Conservation (phyloP, 495 filamentous ascomycete species). For the Lophium mytilinum region DNA sequence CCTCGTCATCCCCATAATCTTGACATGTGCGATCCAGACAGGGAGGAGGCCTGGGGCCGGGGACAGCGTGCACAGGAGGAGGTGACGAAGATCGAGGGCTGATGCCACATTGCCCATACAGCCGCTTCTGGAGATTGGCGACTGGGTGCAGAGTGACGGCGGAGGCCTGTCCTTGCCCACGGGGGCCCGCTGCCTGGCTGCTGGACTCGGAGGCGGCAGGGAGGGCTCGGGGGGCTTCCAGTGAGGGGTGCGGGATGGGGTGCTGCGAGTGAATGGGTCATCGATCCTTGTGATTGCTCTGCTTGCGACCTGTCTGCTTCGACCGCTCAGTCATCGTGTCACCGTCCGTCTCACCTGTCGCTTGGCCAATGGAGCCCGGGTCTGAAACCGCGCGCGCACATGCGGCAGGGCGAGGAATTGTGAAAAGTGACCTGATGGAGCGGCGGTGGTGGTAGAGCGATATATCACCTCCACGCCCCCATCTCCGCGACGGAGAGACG, state of each 20-base stretch:
- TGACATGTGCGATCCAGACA: slow-evolving; percentile 7
- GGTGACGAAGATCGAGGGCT: not conserved
- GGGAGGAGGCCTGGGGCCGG: not conserved
- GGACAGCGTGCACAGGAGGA: not conserved
- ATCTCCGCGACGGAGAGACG: not conserved
- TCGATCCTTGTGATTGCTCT: not conserved
- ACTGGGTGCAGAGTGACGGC: not conserved
- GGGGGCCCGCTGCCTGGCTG: not conserved
- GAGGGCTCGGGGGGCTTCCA: not conserved
- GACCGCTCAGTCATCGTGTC: slow-evolving; percentile 4
- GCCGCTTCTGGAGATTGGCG: not conserved
- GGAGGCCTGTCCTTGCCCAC: not conserved
- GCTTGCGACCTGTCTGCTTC: not conserved
- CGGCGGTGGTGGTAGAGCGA: not conserved
- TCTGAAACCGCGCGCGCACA: slow-evolving; percentile 4
- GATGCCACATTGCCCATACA: not conserved
- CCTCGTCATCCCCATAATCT: slow-evolving; percentile 5
- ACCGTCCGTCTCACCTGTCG: slow-evolving; percentile 4
- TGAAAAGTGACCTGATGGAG: slow-evolving; percentile 5
- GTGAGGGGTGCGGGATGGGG: not conserved
- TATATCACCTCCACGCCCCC: slow-evolving; percentile 1
- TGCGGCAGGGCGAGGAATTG: slow-evolving; percentile 3
- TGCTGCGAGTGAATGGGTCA: not conserved
- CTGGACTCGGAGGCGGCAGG: not conserved
- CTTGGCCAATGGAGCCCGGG: slow-evolving; percentile 1